phyloP scores from a whole-genome alignment of 768 basidiomycete species.

The Amanita pseudoporphyria region DNA sequence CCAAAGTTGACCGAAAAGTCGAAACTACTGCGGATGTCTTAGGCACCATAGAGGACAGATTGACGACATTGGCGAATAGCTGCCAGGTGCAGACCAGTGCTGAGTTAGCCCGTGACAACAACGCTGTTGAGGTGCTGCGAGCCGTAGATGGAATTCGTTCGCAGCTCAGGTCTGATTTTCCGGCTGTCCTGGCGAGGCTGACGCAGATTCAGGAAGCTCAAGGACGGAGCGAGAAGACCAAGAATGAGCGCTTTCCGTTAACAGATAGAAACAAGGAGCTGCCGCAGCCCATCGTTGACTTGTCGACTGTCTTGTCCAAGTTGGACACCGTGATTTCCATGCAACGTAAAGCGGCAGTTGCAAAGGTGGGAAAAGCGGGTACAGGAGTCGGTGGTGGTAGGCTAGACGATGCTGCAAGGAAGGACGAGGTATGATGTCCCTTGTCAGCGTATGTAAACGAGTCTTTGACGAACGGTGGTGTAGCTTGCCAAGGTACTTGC shows the following conservation, averaged over 20 bases:
- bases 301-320: constrained; percentile 5
- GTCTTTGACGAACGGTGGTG: background rate
- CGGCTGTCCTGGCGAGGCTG: constrained; percentile 25
- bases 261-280: constrained; percentile 4
- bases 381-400: background rate
- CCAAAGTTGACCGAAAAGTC: constrained; percentile 20
- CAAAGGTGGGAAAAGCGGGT: constrained; percentile 8
- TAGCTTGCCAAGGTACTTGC: constrained; percentile 36
- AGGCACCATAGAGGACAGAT: constrained; percentile 18
- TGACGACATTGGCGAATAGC: constrained; percentile 15
- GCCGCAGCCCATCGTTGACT: constrained; percentile 1
- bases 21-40: constrained; percentile 18
- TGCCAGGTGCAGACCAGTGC: constrained; percentile 4
- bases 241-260: constrained; percentile 2
- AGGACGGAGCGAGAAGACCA: constrained; percentile 5
- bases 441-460: background rate
- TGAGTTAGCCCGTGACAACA: background rate
- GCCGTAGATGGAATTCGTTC: constrained; percentile 30
- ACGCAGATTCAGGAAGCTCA: constrained; percentile 19
- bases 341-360: constrained; percentile 13
- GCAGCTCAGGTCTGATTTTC: constrained; percentile 29
- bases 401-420: constrained; percentile 1
- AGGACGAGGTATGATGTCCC: constrained; percentile 8
- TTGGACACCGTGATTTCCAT: constrained; percentile 5
- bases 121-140: constrained; percentile 15